Conservation (phyloP, 2,329 filamentous ascomycete species). For the Paecilomyces niveus region DNA sequence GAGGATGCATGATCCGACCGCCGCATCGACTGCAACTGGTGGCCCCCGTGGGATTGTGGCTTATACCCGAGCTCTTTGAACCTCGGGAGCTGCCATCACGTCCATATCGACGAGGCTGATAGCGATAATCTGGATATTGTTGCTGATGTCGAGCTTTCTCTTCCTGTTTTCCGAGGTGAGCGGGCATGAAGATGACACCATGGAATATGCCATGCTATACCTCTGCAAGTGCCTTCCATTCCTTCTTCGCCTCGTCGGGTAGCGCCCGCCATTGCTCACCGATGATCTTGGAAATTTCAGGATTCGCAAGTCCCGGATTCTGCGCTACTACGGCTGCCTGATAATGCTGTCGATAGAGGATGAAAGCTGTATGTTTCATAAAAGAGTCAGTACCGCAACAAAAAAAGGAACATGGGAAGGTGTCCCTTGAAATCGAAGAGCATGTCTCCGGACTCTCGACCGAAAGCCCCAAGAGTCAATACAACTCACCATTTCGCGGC, state of each 20-base stretch:
- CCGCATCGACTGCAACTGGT: slow-evolving; percentile 38
- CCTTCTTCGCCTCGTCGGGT: slow-evolving; percentile 63
- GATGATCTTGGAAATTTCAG: slow-evolving; percentile 95
- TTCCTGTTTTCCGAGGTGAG: slow-evolving; percentile 45
- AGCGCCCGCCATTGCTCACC: slow-evolving; percentile 85
- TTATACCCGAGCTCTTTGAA: slow-evolving; percentile 23
- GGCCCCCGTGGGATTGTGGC: slow-evolving; percentile 28
- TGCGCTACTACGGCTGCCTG: slow-evolving; percentile 74
- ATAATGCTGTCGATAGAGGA: slow-evolving; percentile 90
- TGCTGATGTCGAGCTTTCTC: slow-evolving; percentile 85
- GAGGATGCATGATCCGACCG: slow-evolving; percentile 41
- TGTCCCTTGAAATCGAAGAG: neutral
- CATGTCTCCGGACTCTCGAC: neutral
- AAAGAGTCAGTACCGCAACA: slow-evolving; percentile 16
- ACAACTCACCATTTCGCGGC: slow-evolving; percentile 60
- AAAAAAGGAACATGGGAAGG: neutral
- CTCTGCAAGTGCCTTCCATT: slow-evolving; percentile 86
- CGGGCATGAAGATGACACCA: slow-evolving; percentile 3
- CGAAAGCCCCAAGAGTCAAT: neutral
- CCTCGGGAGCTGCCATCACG: slow-evolving; percentile 45
- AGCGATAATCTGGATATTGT: slow-evolving; percentile 89
- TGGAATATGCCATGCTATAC: slow-evolving; percentile 34
- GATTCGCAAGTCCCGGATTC: slow-evolving; percentile 86
- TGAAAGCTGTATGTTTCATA: slow-evolving; percentile 65
- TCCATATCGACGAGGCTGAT: slow-evolving; percentile 69